phyloP scores from a whole-genome alignment of 768 basidiomycete genomes.

The Trametes gibbosa region DNA sequence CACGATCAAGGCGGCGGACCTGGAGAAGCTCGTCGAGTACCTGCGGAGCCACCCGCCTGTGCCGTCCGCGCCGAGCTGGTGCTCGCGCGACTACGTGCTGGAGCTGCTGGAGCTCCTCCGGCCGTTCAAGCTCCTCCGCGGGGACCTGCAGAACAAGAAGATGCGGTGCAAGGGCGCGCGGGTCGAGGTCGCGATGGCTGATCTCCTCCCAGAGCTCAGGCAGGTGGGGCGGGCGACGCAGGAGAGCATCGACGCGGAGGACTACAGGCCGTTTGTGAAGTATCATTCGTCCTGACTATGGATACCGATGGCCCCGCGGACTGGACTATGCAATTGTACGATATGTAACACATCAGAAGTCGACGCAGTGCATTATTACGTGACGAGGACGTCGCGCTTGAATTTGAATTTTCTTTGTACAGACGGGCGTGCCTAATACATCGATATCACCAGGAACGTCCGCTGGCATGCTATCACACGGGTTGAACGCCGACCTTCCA shows the following conservation, averaged over 20 bases:
- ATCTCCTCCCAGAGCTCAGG: conserved; percentile 13
- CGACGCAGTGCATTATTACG: not conserved
- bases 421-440: too few relatives aligned
- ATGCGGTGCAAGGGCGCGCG: not conserved
- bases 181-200: conserved; percentile 5
- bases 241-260: conserved; percentile 18
- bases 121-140: conserved; percentile 16
- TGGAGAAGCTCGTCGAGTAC: conserved; percentile 18
- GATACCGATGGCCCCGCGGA: not conserved
- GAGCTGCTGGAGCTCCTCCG: conserved; percentile 17
- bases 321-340: not conserved
- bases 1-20: conserved; percentile 12
- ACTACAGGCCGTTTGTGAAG: conserved; percentile 14
- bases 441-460: too few relatives aligned
- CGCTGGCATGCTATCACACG: too few relatives aligned
- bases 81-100: conserved; percentile 21
- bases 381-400: too few relatives aligned
- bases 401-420: too few relatives aligned
- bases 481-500: too few relatives aligned
- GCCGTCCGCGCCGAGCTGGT: conserved; percentile 8
- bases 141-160: conserved; percentile 12
- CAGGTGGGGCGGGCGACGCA: conserved; percentile 17
- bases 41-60: conserved; percentile 16
- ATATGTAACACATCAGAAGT: too few relatives aligned
- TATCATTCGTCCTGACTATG: conserved; percentile 1